Percentiles rank a stretch among this genome's conserved stretches.
phyloP scores from a whole-genome alignment of 2,329 filamentous ascomycete genomes.

The Botryotinia convoluta region DNA sequence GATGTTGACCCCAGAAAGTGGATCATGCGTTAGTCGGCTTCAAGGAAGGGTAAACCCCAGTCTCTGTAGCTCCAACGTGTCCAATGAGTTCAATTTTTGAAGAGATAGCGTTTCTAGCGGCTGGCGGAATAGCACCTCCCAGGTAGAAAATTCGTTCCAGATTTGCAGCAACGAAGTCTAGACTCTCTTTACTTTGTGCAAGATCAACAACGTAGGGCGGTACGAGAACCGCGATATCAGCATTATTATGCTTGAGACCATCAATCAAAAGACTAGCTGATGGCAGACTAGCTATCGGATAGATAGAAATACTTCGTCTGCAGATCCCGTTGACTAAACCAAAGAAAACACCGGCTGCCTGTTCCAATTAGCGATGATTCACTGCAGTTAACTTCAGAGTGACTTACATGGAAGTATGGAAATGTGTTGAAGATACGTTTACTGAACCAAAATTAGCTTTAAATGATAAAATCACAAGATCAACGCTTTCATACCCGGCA shows the following conservation, averaged over 20 bases:
- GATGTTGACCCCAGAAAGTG: not conserved
- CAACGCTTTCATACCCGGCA: not conserved
- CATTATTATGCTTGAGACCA: conserved; percentile 12
- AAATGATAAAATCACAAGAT: not conserved
- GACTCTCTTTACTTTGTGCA: not conserved
- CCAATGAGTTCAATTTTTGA: conserved; percentile 2
- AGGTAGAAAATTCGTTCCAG: not conserved
- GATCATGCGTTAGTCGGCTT: not conserved
- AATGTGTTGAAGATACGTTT: conserved; percentile 12
- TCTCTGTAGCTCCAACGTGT: conserved; percentile 2
- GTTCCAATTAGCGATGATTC: not conserved
- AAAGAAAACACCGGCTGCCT: conserved; percentile 13
- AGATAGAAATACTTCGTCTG: not conserved
- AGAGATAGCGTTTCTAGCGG: conserved; percentile 10
- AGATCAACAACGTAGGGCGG: conserved; percentile 15
- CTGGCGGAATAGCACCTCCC: conserved; percentile 13
- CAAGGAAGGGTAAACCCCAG: conserved; percentile 10
- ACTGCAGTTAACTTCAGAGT: no score
- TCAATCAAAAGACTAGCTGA: conserved; percentile 10
- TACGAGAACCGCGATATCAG: conserved; percentile 9
- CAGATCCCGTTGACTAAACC: not conserved
- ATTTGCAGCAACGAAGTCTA: conserved; percentile 11
- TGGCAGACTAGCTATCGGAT: conserved; percentile 3
- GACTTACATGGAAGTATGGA: conserved; percentile 14
- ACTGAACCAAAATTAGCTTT: not conserved